These are phyloP conservation scores for Gaeumannomyces tritici DNA, from an alignment of 2,329 filamentous ascomycete species.

Conservation along the genomic window DNA sequence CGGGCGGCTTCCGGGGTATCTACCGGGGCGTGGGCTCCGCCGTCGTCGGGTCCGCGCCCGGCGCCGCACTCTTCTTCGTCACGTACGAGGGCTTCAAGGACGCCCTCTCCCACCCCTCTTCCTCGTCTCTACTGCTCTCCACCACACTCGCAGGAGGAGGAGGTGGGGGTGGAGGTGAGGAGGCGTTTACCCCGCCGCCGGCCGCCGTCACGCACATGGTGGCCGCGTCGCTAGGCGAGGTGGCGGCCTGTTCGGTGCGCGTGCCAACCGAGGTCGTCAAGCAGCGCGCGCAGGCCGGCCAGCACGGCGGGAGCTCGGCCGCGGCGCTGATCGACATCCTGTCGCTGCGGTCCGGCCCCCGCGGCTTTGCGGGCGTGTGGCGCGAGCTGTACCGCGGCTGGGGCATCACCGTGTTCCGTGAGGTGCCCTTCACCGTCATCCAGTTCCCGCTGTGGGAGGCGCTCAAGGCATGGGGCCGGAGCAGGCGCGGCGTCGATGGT, in stretches of 20 bases:
- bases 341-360: slow-evolving; percentile 33
- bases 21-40: slow-evolving; percentile 89
- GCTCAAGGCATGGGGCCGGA: slow-evolving; percentile 64
- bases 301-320: slow-evolving; percentile 57
- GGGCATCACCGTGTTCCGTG: slow-evolving; percentile 84
- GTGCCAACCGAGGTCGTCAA: slow-evolving; percentile 97
- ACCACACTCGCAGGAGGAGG: neutral
- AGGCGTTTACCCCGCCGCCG: too few relatives aligned
- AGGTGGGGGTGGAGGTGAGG: too few relatives aligned
- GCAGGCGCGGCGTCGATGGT: slow-evolving; percentile 19
- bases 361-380: slow-evolving; percentile 53
- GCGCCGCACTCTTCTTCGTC: slow-evolving; percentile 94
- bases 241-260: slow-evolving; percentile 83
- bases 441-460: slow-evolving; percentile 97
- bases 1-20: slow-evolving; percentile 82
- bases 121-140: slow-evolving; percentile 17
- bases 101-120: slow-evolving; percentile 27
- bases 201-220: slow-evolving; percentile 57
- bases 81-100: slow-evolving; percentile 75
- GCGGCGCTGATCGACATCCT: slow-evolving; percentile 64
- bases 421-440: slow-evolving; percentile 94
- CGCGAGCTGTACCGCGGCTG: slow-evolving; percentile 86
- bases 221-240: slow-evolving; percentile 77
- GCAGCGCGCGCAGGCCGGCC: slow-evolving; percentile 84
- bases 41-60: slow-evolving; percentile 82